Conservation (phyloP, 2,329 filamentous ascomycete genomes). For the Alternaria arborescens region DNA sequence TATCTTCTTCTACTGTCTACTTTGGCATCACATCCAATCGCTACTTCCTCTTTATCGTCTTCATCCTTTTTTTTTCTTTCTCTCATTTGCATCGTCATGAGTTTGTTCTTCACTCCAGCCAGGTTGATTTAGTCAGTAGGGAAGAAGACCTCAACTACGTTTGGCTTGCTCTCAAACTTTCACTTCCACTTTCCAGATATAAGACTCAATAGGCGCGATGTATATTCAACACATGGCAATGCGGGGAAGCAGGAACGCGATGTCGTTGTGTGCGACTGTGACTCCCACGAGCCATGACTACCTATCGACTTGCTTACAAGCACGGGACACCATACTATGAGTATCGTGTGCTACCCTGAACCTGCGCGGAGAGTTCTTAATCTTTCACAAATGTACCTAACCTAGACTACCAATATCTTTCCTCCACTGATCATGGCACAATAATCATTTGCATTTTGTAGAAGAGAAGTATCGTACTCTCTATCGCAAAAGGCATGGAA, state of each 20-base stretch:
- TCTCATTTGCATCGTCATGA: background rate
- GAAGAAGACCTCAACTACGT: background rate
- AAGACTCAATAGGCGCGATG: background rate
- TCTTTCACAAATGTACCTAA: background rate
- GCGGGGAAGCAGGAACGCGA: constrained; percentile 3
- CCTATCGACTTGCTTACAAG: constrained; percentile 9
- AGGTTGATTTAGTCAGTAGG: background rate
- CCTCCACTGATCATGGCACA: background rate
- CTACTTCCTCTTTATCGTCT: background rate
- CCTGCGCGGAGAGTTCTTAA: background rate
- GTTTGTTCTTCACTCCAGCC: background rate
- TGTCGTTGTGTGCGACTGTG: constrained; percentile 15
- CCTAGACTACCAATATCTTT: background rate
- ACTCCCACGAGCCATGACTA: constrained; percentile 15
- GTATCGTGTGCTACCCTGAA: constrained; percentile 16
- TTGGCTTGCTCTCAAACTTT: background rate
- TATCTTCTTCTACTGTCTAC: background rate
- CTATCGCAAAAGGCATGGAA: background rate
- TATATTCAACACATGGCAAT: background rate
- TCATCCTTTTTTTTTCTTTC: background rate
- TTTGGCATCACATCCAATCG: background rate
- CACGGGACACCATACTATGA: constrained; percentile 1
- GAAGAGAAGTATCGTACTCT: background rate
- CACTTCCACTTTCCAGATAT: background rate
- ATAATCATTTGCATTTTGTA: background rate